These are phyloP conservation scores for Aspergillus olivimuriae DNA, from an alignment of 495 filamentous ascomycete genomes.

Conservation along the genomic window DNA sequence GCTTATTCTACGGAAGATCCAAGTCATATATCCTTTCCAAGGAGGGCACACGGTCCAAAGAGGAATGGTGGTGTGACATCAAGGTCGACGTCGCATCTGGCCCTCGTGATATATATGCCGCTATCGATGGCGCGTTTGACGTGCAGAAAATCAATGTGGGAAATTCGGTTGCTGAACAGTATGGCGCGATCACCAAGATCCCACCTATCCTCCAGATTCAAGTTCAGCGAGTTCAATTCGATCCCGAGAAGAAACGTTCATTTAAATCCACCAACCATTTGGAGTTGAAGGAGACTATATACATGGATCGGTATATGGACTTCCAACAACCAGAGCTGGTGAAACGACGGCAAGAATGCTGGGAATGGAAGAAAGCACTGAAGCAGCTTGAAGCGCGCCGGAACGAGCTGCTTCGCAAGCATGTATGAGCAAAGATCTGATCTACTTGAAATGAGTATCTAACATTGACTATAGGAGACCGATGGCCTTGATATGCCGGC, in stretches of 20 bases:
- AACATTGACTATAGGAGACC: slow-evolving; percentile 19
- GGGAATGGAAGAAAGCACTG: slow-evolving; percentile 67
- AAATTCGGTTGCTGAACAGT: slow-evolving; percentile 57
- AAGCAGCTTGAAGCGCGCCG: slow-evolving; percentile 45
- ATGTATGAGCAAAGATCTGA: slow-evolving; percentile 24
- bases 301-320: slow-evolving; percentile 86
- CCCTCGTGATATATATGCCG: slow-evolving; percentile 67
- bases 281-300: slow-evolving; percentile 67
- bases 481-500: slow-evolving; percentile 26
- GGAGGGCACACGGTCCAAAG: slow-evolving; percentile 38
- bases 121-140: slow-evolving; percentile 79
- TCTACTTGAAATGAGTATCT: background rate
- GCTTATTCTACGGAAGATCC: slow-evolving; percentile 53
- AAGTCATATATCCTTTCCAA: slow-evolving; percentile 47
- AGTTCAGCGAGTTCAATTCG: slow-evolving; percentile 72
- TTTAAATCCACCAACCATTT: slow-evolving; percentile 78
- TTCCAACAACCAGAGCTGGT: slow-evolving; percentile 51
- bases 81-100: slow-evolving; percentile 58
- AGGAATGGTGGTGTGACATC: slow-evolving; percentile 56
- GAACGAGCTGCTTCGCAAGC: slow-evolving; percentile 37
- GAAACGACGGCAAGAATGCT: slow-evolving; percentile 56
- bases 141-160: slow-evolving; percentile 65
- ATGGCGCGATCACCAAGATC: slow-evolving; percentile 64
- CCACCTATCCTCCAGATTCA: slow-evolving; percentile 86
- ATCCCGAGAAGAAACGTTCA: slow-evolving; percentile 48